Evolutionary conservation across 139 green algal species (phyloP).

Genomic region (Parachlorella kessleri): DNA sequence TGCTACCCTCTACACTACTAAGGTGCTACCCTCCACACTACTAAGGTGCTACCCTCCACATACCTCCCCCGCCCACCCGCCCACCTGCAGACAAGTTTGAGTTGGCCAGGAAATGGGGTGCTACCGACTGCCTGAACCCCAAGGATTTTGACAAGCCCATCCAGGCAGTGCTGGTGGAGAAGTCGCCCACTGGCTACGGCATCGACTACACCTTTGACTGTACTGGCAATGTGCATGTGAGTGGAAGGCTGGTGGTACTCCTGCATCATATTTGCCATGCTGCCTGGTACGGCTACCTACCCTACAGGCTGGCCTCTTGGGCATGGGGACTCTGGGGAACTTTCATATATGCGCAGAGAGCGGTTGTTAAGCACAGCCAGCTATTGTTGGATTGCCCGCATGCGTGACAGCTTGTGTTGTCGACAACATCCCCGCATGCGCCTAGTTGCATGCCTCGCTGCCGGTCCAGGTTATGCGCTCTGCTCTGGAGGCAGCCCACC

Average conservation of each 20-base stretch:
- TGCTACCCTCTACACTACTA: no score
- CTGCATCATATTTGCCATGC: no score
- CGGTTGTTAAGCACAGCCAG: no score
- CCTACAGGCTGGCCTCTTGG: no score
- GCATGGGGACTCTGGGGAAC: no score
- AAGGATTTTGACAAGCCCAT: constrained; percentile 83
- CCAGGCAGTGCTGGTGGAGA: constrained; percentile 81
- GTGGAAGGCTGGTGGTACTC: no score
- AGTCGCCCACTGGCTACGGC: constrained; percentile 84
- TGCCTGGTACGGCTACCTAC: no score
- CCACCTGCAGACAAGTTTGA: constrained; percentile 76
- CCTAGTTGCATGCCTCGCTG: no score
- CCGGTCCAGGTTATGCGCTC: constrained; percentile 85
- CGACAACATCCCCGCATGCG: no score
- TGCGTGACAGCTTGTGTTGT: no score
- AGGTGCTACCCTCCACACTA: not conserved
- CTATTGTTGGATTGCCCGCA: no score
- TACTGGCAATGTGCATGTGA: constrained; percentile 82
- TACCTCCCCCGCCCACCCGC: not conserved
- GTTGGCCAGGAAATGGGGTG: constrained; percentile 80
- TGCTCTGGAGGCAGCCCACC: constrained; percentile 93
- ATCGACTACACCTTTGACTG: constrained; percentile 97
- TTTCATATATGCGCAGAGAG: no score
- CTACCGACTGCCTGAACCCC: constrained; percentile 89
- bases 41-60: not conserved